Conservation (phyloP, 805 yeast species). For the Yamadazyma scolyti region DNA sequence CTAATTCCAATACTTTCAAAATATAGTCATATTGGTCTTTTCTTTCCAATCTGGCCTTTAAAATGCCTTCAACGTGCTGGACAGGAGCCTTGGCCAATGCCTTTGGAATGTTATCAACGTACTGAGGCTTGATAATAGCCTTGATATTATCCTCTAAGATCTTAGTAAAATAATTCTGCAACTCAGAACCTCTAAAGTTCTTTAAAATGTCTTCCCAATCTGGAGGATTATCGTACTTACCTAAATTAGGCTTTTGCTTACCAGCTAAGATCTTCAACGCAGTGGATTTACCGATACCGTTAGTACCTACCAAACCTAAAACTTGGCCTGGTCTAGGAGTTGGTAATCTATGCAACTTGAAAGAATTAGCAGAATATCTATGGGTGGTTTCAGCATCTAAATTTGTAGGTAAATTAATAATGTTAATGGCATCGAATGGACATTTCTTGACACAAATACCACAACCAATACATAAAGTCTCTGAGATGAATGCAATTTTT, state of each 20-base stretch:
- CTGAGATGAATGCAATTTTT: slow-evolving; percentile 93
- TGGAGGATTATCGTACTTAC: slow-evolving; percentile 92
- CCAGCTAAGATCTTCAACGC: slow-evolving; percentile 96
- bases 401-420: slow-evolving; percentile 94
- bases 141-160: slow-evolving; percentile 89
- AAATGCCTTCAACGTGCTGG: slow-evolving; percentile 79
- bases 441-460: slow-evolving; percentile 99
- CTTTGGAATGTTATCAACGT: slow-evolving; percentile 95
- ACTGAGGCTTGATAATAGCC: slow-evolving; percentile 98
- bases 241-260: slow-evolving; percentile 95
- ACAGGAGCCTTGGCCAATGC: slow-evolving; percentile 86
- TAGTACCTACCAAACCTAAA: slow-evolving; percentile 94
- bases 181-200: slow-evolving; percentile 93
- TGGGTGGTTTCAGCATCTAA: slow-evolving; percentile 91
- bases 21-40: slow-evolving; percentile 61
- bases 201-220: slow-evolving; percentile 93
- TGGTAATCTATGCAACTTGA: slow-evolving; percentile 94
- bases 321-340: slow-evolving; percentile 99
- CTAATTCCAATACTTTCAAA: slow-evolving; percentile 69
- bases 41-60: slow-evolving; percentile 76
- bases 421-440: slow-evolving; percentile 95
- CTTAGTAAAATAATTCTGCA: slow-evolving; percentile 93
- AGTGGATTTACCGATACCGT: slow-evolving; percentile 98
- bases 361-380: slow-evolving; percentile 96
- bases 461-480: slow-evolving; percentile 94